Evolutionary conservation across 2,329 filamentous ascomycete genomes (phyloP), one percentile per base, ranked within the genome.

Genomic region (Pseudogymnoascus sp.): DNA sequence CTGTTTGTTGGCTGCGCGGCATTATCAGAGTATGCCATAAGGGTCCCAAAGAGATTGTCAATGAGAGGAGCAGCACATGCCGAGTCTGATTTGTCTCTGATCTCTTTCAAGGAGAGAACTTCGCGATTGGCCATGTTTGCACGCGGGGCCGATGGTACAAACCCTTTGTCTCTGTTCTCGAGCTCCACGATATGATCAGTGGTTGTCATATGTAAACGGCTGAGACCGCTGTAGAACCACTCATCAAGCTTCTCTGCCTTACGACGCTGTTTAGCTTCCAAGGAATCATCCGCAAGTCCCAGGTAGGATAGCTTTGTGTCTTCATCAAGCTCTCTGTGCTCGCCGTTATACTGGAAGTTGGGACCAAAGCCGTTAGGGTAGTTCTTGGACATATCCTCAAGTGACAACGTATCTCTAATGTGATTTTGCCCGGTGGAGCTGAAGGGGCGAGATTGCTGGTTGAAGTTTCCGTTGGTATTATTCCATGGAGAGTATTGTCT

Each of bases 151-250:
- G 60, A 25, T 45, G 60, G 39, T 8, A n/a, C 7, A 31, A 39
- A 13, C 4, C 34, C 39, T 10, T 31, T 61, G 60, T 61, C 60
- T 61, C 34, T 57, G 28, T 34, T 57, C 43, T 68, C 66, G 6
- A 70, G 64, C 21, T 71, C 69, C 4, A 39, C 54, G 21, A 71
- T 65, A 43, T 69, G 67, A 36, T 72, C 70, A 6, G 71, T 68
- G 11, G 57, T 61, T 7, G 65, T 68, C 70, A 72, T 71, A 6
- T 64, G 65, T 60, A 67, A 71, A 28, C 68, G 67, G 63, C 69
- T 64, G 25, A 73, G 71, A 10, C 72, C 71, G 23, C 60, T 51
- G 36, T 73, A 74, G 57, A 73, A 72, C 65, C 66, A 69, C 23
- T 73, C 66, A 62, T 72, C 68, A 14, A 69, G 51, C 23, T 69